Conservation (phyloP, 805 yeast genomes). For the Jamesozyma hellenica region DNA sequence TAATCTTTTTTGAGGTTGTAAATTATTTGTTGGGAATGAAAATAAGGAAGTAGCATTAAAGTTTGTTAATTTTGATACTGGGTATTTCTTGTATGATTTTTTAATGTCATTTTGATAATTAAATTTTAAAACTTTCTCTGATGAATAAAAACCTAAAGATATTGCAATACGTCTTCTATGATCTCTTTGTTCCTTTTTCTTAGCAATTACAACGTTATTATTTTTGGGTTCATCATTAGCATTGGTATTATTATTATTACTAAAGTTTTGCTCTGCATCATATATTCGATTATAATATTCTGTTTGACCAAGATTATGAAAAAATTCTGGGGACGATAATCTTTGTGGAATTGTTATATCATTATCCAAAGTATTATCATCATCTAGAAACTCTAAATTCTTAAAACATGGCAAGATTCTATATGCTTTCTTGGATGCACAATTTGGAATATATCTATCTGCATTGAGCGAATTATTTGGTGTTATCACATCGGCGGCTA, state of each 20-base stretch:
- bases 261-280: not conserved
- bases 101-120: not conserved
- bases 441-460: constrained; percentile 35
- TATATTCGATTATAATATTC: constrained; percentile 17
- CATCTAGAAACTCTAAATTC: constrained; percentile 6
- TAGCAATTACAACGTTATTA: too few species aligned
- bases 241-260: not conserved
- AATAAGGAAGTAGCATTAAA: not conserved
- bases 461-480: constrained; percentile 10
- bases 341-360: constrained; percentile 21
- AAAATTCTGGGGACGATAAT: constrained; percentile 26
- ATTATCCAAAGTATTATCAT: constrained; percentile 7
- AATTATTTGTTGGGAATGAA: not conserved
- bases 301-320: constrained; percentile 16
- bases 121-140: constrained; percentile 10
- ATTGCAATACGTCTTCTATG: constrained; percentile 38
- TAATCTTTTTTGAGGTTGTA: constrained; percentile 6
- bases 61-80: not conserved
- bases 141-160: constrained; percentile 34
- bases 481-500: not conserved
- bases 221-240: too few species aligned
- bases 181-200: constrained; percentile 6
- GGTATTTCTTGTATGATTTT: not conserved
- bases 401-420: constrained; percentile 12
- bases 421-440: constrained; percentile 24